These are phyloP conservation scores for Zasmidium citrigriseum DNA, from an alignment of 2,329 filamentous ascomycete species.

Conservation along the genomic window DNA sequence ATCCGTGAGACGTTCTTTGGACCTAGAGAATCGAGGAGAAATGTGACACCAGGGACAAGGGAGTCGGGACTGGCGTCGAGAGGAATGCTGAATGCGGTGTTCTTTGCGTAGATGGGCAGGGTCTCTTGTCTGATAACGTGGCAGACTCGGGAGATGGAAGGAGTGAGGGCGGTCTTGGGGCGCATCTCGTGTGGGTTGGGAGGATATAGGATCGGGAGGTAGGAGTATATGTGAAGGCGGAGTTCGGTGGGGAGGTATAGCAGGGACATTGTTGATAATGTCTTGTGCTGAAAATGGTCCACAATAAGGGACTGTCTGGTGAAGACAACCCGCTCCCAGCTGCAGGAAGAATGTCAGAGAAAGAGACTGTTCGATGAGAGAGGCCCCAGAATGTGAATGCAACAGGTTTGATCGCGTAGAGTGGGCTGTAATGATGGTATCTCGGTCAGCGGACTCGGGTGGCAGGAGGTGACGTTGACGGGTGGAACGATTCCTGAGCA, in stretches of 20 bases:
- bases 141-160: conserved; percentile 24
- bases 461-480: no score
- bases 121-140: conserved; percentile 24
- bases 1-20: conserved; percentile 16
- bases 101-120: conserved; percentile 23
- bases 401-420: no score
- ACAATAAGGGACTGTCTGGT: not conserved
- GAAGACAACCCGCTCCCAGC: no score
- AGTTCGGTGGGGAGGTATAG: conserved; percentile 20
- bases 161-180: conserved; percentile 21
- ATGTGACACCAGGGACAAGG: conserved; percentile 10
- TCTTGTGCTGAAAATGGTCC: not conserved
- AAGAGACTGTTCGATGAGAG: no score
- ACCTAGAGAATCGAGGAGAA: conserved; percentile 21
- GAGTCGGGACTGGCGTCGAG: conserved; percentile 17
- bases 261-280: conserved; percentile 17
- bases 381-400: no score
- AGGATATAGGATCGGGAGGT: conserved; percentile 19
- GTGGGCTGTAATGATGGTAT: no score
- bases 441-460: not conserved
- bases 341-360: no score
- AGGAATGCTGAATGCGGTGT: conserved; percentile 24
- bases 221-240: conserved; percentile 23
- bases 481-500: not conserved
- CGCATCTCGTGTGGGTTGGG: conserved; percentile 16